These are phyloP conservation scores for Aspergillus affinis DNA, from an alignment of 495 filamentous ascomycete species.

Conservation along the genomic window DNA sequence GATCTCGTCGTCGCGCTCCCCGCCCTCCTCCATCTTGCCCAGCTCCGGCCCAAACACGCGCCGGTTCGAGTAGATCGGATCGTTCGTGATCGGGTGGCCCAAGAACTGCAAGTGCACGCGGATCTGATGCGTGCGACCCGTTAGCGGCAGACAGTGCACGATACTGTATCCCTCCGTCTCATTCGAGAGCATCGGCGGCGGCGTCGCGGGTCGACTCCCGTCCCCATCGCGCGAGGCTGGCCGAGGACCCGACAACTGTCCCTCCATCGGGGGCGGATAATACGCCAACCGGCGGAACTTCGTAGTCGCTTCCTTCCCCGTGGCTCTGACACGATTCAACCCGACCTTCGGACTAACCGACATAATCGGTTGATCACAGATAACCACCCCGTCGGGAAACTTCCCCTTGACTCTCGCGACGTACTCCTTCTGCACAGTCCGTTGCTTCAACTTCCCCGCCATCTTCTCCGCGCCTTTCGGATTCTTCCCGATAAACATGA, in stretches of 20 bases:
- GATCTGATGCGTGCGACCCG: slow-evolving; percentile 92
- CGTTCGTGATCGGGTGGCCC: slow-evolving; percentile 92
- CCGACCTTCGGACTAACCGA: slow-evolving; percentile 93
- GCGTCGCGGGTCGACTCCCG: slow-evolving; percentile 38
- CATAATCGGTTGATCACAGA: slow-evolving; percentile 92
- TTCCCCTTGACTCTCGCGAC: slow-evolving; percentile 85
- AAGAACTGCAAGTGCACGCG: slow-evolving; percentile 93
- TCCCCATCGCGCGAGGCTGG: slow-evolving; percentile 27
- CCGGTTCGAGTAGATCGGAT: slow-evolving; percentile 95
- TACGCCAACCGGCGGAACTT: slow-evolving; percentile 89
- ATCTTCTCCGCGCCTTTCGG: slow-evolving; percentile 76
- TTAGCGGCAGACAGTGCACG: slow-evolving; percentile 89
- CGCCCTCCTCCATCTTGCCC: slow-evolving; percentile 64
- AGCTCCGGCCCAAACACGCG: slow-evolving; percentile 83
- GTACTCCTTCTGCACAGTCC: slow-evolving; percentile 91
- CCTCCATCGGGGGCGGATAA: slow-evolving; percentile 53
- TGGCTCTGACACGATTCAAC: slow-evolving; percentile 87
- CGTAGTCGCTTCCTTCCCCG: slow-evolving; percentile 83
- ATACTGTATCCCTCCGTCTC: slow-evolving; percentile 80
- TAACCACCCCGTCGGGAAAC: slow-evolving; percentile 77
- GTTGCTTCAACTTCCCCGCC: slow-evolving; percentile 63
- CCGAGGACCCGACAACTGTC: background rate
- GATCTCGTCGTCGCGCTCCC: slow-evolving; percentile 81
- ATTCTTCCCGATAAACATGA: slow-evolving; percentile 96
- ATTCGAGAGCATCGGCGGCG: slow-evolving; percentile 28